Evolutionary conservation across 306 rosid genomes (phyloP), one percentile per base, ranked within the genome.

Genomic region (Parietaria judaica): DNA sequence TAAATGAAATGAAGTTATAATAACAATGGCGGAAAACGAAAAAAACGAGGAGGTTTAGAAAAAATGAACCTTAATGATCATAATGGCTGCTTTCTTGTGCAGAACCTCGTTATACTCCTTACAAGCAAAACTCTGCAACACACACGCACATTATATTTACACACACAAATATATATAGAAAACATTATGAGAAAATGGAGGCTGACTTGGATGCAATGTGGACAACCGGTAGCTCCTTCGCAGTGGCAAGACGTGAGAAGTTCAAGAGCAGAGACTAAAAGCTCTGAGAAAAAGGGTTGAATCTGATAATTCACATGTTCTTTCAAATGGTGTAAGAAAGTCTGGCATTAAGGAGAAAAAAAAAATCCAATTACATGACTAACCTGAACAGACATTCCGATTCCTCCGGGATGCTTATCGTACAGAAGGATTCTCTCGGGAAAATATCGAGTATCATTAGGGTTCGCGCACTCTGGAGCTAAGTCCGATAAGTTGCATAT

Each of bases 341-440:
- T 23, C 31, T 61, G 6, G 10, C 34, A 13, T 59, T 52, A 36
- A 65, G 44, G 49, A 5, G 17, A 4, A 53, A 39, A 5, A 1
- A n/a, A 15, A 54, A 12, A 64, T 51, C 51, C 51, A 15, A 38
- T 60, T 35, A 49, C 60, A 52, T 36, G 74, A 64, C 54, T 70
- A 44, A 84, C 98, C 96, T 82, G 96, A 8, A 79, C 71, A 14
- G 94, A 88, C 69, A 84, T 51, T 58, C 90, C 96, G 61, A 78
- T 74, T 67, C 96, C 96, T 76, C 98, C 98, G 17, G 83, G 88
- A 82, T 84, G 88, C 71, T 79, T 82, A 82, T 92, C 95, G 59
- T 81, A 92, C 57, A 92, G 74, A 68, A 92, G 75, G 72, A 92
- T 86, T 80, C 98, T 84, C 70, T 92, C 95, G 2, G 90, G 95